Evolutionary conservation across 1,284 basidiomycete genomes (phyloP).

Genomic region (Mycosarcoma mackinlayi): DNA sequence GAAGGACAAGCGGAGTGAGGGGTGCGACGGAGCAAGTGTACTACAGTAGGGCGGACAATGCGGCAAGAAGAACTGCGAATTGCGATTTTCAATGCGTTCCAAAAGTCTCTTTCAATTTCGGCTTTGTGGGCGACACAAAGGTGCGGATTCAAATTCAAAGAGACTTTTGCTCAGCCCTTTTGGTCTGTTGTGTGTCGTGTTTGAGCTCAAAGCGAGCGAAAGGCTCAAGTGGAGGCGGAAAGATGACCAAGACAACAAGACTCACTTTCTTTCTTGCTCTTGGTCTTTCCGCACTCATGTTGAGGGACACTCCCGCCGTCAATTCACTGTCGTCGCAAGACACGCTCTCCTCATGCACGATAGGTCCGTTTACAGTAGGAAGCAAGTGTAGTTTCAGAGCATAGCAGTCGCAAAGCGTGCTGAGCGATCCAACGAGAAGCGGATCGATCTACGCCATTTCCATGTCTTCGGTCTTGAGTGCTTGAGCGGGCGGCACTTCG

Average conservation of each 20-base stretch:
- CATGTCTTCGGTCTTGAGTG: slow-evolving; percentile 20
- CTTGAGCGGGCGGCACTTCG: neutral
- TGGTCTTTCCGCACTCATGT: too few species aligned
- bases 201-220: neutral
- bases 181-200: neutral
- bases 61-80: too few species aligned
- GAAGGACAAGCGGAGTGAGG: neutral
- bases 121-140: neutral
- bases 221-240: slow-evolving; percentile 14
- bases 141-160: neutral
- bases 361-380: too few species aligned
- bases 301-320: too few species aligned
- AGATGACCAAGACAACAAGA: too few species aligned
- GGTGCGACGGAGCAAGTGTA: too few species aligned
- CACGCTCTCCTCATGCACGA: too few species aligned
- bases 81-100: neutral
- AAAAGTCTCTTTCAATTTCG: slow-evolving; percentile 11
- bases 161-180: slow-evolving; percentile 4
- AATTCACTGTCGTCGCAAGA: too few species aligned
- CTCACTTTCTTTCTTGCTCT: too few species aligned
- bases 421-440: neutral
- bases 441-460: slow-evolving; percentile 18
- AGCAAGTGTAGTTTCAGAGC: too few species aligned
- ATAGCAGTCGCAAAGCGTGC: too few species aligned
- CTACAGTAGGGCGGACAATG: too few species aligned